Evolutionary conservation across 371 early-diverging fungal species (phyloP).

Genomic region (Mucor circinelloides): DNA sequence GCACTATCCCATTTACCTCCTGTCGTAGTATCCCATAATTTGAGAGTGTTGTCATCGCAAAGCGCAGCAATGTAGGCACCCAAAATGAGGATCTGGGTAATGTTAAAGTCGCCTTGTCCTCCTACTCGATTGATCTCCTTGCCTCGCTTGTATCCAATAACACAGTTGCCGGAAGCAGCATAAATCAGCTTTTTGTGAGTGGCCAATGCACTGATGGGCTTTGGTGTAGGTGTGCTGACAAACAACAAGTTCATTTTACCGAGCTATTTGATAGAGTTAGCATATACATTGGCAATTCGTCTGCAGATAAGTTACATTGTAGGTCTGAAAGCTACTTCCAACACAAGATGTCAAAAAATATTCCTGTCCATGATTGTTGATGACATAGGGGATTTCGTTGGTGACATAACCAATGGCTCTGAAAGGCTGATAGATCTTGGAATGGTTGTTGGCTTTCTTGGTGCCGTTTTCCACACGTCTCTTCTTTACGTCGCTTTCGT

Average conservation of each 20-base stretch:
- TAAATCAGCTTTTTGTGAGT: conserved; percentile 72
- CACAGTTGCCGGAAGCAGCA: conserved; percentile 68
- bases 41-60: conserved; percentile 78
- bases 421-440: conserved; percentile 80
- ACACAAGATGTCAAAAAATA: conserved; percentile 84
- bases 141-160: conserved; percentile 74
- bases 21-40: conserved; percentile 74
- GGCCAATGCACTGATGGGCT: conserved; percentile 78
- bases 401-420: conserved; percentile 90
- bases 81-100: conserved; percentile 63
- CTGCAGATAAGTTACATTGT: conserved; percentile 52
- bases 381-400: conserved; percentile 73
- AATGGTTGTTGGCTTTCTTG: conserved; percentile 26
- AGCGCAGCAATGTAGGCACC: conserved; percentile 80
- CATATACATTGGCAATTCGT: neutral
- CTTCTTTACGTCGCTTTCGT: conserved; percentile 13
- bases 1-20: conserved; percentile 52
- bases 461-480: conserved; percentile 21
- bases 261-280: conserved; percentile 24
- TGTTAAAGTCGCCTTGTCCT: conserved; percentile 34
- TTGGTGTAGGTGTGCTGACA: conserved; percentile 70
- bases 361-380: conserved; percentile 80
- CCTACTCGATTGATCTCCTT: conserved; percentile 64
- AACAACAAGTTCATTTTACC: conserved; percentile 45
- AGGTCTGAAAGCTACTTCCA: conserved; percentile 87